Conservation (phyloP, 768 basidiomycete species). For the Nevesoporus exiguus region DNA sequence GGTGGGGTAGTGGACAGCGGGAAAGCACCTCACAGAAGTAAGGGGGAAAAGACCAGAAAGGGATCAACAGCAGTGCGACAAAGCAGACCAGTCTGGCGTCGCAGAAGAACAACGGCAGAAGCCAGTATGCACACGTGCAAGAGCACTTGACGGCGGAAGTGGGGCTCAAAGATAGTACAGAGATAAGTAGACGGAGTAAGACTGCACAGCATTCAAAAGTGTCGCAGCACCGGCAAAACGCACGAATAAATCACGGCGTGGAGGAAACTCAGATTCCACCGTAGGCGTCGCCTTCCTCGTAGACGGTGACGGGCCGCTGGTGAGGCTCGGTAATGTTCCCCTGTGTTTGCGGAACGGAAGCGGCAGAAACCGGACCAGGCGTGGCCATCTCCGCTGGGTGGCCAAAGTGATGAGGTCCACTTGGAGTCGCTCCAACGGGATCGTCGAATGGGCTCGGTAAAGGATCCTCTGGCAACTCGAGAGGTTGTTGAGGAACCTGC, state of each 20-base stretch:
- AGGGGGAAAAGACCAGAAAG: background rate
- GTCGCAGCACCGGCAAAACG: constrained; percentile 11
- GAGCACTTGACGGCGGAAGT: background rate
- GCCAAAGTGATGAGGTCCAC: constrained; percentile 26
- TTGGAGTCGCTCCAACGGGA: background rate
- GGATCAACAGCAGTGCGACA: constrained; percentile 12
- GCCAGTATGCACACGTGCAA: constrained; percentile 19
- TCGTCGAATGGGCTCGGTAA: constrained; percentile 32
- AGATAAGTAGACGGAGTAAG: constrained; percentile 16
- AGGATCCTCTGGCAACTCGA: constrained; percentile 20
- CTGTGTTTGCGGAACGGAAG: constrained; percentile 9
- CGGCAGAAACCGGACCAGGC: constrained; percentile 8
- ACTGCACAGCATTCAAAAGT: constrained; percentile 18
- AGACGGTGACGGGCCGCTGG: constrained; percentile 47
- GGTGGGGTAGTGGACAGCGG: constrained; percentile 13
- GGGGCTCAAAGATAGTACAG: constrained; percentile 23
- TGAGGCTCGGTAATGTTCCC: constrained; percentile 12
- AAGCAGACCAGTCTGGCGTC: constrained; percentile 28
- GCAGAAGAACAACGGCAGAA: constrained; percentile 21
- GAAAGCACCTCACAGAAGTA: constrained; percentile 1
- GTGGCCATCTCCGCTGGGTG: constrained; percentile 18
- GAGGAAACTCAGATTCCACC: constrained; percentile 51
- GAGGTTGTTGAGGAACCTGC: constrained; percentile 11
- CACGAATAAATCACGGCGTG: background rate
- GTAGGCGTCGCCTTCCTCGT: constrained; percentile 67